Conservation (phyloP, 2,329 filamentous ascomycete species). For the Colletotrichum tanaceti region DNA sequence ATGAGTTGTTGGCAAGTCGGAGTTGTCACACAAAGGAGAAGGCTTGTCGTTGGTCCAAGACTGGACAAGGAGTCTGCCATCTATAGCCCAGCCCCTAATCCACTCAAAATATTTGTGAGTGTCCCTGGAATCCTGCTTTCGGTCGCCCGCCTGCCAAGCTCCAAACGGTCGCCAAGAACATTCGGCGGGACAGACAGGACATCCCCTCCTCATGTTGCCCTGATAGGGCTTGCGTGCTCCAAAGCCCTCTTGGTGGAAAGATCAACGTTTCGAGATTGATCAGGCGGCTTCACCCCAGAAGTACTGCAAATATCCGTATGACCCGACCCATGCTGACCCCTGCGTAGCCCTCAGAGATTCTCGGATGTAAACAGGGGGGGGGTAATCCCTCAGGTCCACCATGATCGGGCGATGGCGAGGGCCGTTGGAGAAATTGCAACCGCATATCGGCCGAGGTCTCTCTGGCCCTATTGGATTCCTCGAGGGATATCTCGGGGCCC, state of each 20-base stretch:
- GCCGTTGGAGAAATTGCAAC: slow-evolving; percentile 7
- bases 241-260: background rate
- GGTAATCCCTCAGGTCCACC: background rate
- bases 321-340: background rate
- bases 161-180: no score
- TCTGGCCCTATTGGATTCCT: slow-evolving; percentile 5
- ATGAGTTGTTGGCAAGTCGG: no score
- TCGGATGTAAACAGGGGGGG: background rate
- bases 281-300: background rate
- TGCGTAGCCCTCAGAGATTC: no score
- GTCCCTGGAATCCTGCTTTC: no score
- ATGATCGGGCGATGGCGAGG: background rate
- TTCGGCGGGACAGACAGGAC: no score
- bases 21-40: no score
- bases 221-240: background rate
- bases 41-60: no score
- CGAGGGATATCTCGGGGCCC: background rate
- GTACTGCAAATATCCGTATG: background rate
- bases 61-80: no score
- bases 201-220: no score
- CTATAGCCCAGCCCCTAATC: no score
- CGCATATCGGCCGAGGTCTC: background rate
- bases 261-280: background rate
- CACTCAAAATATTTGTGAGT: no score
- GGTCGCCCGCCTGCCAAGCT: no score